A percentile compares a stretch with the other conserved stretches of the same genome.
Evolutionary conservation across 2,329 filamentous ascomycete species (phyloP).

Genomic region (Aspergillus persii): DNA sequence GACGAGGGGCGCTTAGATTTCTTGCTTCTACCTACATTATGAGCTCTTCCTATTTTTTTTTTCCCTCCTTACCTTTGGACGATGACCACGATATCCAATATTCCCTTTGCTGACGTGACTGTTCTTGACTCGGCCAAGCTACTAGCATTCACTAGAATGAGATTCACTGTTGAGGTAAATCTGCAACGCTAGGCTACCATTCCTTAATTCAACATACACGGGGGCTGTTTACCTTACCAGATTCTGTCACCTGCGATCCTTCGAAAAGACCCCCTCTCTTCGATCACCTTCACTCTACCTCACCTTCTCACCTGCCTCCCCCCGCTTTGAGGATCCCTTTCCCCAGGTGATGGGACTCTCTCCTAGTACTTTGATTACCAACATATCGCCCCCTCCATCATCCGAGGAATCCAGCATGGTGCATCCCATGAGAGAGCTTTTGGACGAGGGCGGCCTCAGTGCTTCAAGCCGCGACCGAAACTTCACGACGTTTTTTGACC

Average conservation of each 20-base stretch:
- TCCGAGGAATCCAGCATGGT: background rate
- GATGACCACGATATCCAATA: background rate
- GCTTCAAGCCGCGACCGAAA: conserved; percentile 13
- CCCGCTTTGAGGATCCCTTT: background rate
- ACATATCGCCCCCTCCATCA: background rate
- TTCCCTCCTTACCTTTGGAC: background rate
- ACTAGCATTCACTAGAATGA: background rate
- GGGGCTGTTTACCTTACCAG: no score
- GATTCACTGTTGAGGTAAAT: background rate
- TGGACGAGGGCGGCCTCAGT: conserved; percentile 15
- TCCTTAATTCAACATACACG: no score
- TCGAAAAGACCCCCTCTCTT: background rate
- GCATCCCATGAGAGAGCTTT: conserved; percentile 8
- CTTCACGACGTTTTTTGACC: conserved; percentile 23
- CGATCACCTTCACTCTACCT: background rate
- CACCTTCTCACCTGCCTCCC: background rate
- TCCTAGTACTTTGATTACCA: background rate
- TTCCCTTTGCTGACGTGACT: background rate
- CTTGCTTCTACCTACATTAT: background rate
- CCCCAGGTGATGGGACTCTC: background rate
- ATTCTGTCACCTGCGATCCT: no score
- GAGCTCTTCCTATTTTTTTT: background rate
- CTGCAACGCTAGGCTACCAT: background rate
- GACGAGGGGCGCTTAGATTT: background rate
- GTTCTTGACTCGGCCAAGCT: background rate